Evolutionary conservation across 169 alveolate genomes (phyloP).

Genomic region (Cryptosporidium xiaoi): DNA sequence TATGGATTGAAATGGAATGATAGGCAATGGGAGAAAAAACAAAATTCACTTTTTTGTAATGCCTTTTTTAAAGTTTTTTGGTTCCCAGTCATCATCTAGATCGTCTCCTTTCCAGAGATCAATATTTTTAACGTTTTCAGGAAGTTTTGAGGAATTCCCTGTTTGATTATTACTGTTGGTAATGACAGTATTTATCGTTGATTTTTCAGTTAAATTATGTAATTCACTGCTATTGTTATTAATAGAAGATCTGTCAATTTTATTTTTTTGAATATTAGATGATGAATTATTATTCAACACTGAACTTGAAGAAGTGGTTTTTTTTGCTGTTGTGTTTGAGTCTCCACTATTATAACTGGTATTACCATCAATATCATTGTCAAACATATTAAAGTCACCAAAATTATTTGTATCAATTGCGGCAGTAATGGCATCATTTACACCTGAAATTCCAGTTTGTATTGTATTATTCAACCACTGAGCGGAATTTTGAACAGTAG

Average conservation of each 20-base stretch:
- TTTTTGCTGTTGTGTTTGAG: not conserved
- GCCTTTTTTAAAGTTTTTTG: slow-evolving; percentile 56
- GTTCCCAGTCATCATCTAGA: slow-evolving; percentile 69
- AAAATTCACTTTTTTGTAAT: not conserved
- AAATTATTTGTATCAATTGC: slow-evolving; percentile 48
- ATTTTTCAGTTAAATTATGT: not conserved
- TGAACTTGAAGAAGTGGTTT: not conserved
- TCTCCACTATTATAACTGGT: not conserved
- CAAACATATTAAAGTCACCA: slow-evolving; percentile 4
- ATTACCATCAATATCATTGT: slow-evolving; percentile 7
- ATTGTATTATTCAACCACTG: slow-evolving; percentile 65
- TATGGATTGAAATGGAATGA: too few relatives aligned
- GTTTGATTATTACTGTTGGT: not conserved
- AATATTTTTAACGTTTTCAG: slow-evolving; percentile 16
- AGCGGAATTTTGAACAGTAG: slow-evolving; percentile 65
- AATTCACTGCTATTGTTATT: not conserved
- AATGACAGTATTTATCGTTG: not conserved
- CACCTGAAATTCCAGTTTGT: slow-evolving; percentile 66
- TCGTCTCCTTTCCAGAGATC: slow-evolving; percentile 55
- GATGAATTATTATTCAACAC: not conserved
- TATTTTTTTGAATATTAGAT: not conserved
- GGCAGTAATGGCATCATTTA: slow-evolving; percentile 33
- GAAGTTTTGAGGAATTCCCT: not conserved
- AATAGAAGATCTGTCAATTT: not conserved
- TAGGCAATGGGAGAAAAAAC: not conserved